phyloP scores from a whole-genome alignment of 352 stramenopile genomes.

The Phytophthora brassicae region DNA sequence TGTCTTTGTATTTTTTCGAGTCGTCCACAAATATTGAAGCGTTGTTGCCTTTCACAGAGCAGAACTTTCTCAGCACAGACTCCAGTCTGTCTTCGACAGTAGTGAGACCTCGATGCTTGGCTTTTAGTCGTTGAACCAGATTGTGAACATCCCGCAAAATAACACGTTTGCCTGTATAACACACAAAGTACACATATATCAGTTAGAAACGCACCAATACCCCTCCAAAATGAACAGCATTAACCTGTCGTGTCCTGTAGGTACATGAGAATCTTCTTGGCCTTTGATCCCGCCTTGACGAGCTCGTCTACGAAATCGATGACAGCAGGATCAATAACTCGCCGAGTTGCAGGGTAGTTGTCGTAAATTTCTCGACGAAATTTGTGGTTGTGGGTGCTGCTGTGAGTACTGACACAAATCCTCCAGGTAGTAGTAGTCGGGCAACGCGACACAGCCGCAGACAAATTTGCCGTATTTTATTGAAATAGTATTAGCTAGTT shows the following conservation, averaged over 20 bases:
- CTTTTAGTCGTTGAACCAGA: not conserved
- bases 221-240: not conserved
- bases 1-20: not conserved
- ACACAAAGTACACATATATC: not conserved
- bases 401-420: not conserved
- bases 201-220: not conserved
- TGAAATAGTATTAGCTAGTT: too few relatives aligned
- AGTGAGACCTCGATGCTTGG: not conserved
- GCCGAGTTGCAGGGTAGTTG: not conserved
- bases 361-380: not conserved
- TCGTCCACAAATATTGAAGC: not conserved
- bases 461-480: too few relatives aligned
- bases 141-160: not conserved
- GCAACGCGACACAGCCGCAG: too few relatives aligned
- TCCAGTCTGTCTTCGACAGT: not conserved
- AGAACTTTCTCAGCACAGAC: not conserved
- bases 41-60: too few relatives aligned
- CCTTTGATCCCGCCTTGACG: not conserved
- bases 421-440: too few relatives aligned
- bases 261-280: not conserved
- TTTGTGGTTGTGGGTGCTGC: not conserved
- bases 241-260: not conserved
- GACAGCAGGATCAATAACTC: not conserved
- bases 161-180: not conserved
- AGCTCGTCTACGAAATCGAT: too few relatives aligned